These are phyloP conservation scores for Monosporascus sp. DNA, from an alignment of 2,329 filamentous ascomycete genomes.

Conservation along the genomic window DNA sequence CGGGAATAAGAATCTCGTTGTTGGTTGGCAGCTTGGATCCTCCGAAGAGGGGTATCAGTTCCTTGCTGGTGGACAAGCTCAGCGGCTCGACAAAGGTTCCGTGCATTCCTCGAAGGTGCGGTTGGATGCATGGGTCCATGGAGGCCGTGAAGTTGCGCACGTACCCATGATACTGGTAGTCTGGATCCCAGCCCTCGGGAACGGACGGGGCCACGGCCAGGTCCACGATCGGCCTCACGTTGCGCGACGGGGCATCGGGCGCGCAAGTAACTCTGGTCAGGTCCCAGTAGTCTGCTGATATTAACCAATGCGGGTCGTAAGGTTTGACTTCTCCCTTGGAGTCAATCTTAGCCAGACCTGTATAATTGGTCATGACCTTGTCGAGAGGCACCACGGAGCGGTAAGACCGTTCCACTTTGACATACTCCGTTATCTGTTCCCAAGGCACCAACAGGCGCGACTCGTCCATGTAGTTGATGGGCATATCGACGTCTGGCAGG, in stretches of 20 bases:
- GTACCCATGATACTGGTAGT: conserved; percentile 37
- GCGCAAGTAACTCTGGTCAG: conserved; percentile 43
- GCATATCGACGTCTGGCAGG: conserved; percentile 50
- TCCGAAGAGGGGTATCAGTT: conserved; percentile 53
- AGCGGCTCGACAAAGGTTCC: conserved; percentile 50
- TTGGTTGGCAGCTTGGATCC: conserved; percentile 56
- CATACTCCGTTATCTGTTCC: conserved; percentile 42
- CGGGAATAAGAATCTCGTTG: conserved; percentile 57
- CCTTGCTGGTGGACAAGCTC: conserved; percentile 41
- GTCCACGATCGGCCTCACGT: conserved; percentile 25
- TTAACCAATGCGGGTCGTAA: conserved; percentile 33
- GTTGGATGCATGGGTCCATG: conserved; percentile 51
- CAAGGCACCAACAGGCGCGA: conserved; percentile 47
- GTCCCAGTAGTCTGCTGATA: conserved; percentile 41
- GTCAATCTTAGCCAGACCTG: conserved; percentile 20
- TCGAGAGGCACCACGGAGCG: conserved; percentile 32
- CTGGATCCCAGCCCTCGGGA: conserved; percentile 15
- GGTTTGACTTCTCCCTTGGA: conserved; percentile 7
- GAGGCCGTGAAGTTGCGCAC: conserved; percentile 52
- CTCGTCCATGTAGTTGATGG: conserved; percentile 48
- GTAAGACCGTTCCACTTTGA: conserved; percentile 34
- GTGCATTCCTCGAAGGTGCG: conserved; percentile 40
- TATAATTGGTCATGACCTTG: conserved; percentile 33
- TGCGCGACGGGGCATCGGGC: conserved; percentile 42
- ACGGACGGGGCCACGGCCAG: conserved; percentile 25